Base-by-base conservation (phyloP, 768 basidiomycete genomes). In the Daedaleopsis sinensis region DNA sequence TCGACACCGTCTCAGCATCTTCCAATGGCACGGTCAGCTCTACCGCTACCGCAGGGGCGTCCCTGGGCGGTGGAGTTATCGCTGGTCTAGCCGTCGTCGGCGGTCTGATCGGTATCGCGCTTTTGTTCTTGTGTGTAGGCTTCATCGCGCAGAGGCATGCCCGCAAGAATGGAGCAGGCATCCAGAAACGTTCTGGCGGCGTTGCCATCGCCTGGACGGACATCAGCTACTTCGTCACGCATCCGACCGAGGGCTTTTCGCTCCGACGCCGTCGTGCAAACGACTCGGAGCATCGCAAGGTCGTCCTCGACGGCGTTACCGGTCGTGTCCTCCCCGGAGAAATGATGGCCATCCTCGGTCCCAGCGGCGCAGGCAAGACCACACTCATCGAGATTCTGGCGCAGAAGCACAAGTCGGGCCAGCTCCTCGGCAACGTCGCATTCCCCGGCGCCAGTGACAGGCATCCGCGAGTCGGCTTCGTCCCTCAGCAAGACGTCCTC, bases 351-450 rank as follows among this genome's bases (percentile, higher is more conserved):
- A 85, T 97, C 57, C 82, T 98, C 3, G 96, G 96, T 0, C 94
- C 96, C 0, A 92, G 90, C 66, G 95, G 94, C 80, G 93, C 94
- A 18, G 94, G 94, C 46, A 96, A 96, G 74, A 93, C 92, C 0
- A 94, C 95, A 0, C 79, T 98, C 39, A 88, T 97, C 18, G 96
- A 98, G 69, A 85, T 97, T 39, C 83, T 98, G 11, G 92, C 94
- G 0, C 88, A 90, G 2, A 95, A 90, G 72, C 78, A 76, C 65
- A 98, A 97, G 76, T 80, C 82, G 0, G 96, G 95, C 0, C 69
- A 78, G 2, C 80, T 82, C 2, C 79, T 84, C 1, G 96, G 96
- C 3, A 73, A 73, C 2, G 89, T 96, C 50, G 70, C 79, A 5
- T 89, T 88, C 72, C 80, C 81, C 13, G 72, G 76, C 18, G 65